These are phyloP conservation scores for Claviceps pusilla DNA, from an alignment of 2,329 filamentous ascomycete genomes.

Conservation along the genomic window DNA sequence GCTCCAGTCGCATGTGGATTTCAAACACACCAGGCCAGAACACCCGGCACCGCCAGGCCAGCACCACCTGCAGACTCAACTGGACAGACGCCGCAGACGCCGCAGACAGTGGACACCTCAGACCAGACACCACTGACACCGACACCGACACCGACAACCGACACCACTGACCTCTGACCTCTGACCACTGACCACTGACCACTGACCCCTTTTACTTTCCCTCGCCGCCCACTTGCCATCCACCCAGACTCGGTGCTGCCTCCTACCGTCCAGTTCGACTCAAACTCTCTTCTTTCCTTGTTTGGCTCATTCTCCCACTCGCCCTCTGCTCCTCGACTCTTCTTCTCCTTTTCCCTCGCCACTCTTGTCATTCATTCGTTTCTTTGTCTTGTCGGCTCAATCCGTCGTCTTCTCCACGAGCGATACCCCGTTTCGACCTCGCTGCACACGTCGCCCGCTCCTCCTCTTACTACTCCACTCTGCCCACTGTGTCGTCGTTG, in stretches of 20 bases:
- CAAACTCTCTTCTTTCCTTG: not conserved
- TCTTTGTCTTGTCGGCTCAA: not conserved
- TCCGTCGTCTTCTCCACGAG: not conserved
- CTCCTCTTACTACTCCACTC: not conserved
- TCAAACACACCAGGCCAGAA: not conserved
- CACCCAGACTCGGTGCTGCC: not conserved
- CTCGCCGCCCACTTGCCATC: not conserved
- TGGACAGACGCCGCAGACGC: too few species aligned
- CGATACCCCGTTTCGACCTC: slow-evolving; percentile 2
- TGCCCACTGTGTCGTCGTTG: not conserved
- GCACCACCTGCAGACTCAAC: too few species aligned
- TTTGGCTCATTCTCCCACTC: not conserved
- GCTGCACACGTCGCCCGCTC: not conserved
- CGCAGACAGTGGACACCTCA: too few species aligned
- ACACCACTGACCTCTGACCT: not conserved
- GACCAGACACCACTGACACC: not conserved
- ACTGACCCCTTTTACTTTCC: not conserved
- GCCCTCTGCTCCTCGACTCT: not conserved
- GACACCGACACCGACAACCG: not conserved
- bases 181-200: not conserved
- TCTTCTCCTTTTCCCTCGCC: not conserved
- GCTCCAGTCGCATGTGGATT: not conserved
- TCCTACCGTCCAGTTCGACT: not conserved
- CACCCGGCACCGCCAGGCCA: not conserved
- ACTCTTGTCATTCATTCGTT: not conserved